Evolutionary conservation across 1,284 basidiomycete species (phyloP).

Genomic region (Ganoderma multipileum): DNA sequence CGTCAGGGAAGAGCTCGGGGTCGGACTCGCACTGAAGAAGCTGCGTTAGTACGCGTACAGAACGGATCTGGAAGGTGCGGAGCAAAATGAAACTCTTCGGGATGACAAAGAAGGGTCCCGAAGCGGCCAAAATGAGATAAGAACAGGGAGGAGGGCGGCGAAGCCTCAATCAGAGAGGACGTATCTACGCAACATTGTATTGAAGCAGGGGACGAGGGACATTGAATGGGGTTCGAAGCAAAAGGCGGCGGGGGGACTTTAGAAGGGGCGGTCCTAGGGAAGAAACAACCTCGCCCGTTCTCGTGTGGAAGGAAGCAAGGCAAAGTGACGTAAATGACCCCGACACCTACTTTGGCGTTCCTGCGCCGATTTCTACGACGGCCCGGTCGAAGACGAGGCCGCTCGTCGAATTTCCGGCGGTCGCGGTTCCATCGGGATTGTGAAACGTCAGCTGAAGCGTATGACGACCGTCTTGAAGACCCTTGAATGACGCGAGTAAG

Average conservation of each 20-base stretch:
- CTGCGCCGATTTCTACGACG: constrained; percentile 26
- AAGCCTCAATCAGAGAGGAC: constrained; percentile 8
- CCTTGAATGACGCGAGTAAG: constrained; percentile 39
- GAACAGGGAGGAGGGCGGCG: neutral
- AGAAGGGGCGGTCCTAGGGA: neutral
- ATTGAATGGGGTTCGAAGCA: neutral
- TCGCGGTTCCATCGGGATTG: constrained; percentile 27
- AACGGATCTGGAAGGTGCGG: neutral
- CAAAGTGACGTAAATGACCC: neutral
- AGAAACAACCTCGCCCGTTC: constrained; percentile 4
- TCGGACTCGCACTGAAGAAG: constrained; percentile 11
- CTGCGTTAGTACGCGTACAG: constrained; percentile 12
- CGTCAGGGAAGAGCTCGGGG: constrained; percentile 6
- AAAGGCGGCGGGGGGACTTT: neutral
- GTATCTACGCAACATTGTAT: constrained; percentile 16
- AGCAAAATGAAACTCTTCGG: neutral
- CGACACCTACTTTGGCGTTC: constrained; percentile 25
- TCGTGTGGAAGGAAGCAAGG: constrained; percentile 2
- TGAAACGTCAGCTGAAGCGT: constrained; percentile 39
- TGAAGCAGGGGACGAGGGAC: constrained; percentile 1
- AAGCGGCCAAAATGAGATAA: neutral
- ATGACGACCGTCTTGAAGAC: constrained; percentile 38
- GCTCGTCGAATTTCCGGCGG: constrained; percentile 13
- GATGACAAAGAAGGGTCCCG: neutral
- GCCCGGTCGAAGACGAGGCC: constrained; percentile 37